Evolutionary conservation across 768 basidiomycete genomes (phyloP).

Genomic region (Tylopilus vinaceipallidus): DNA sequence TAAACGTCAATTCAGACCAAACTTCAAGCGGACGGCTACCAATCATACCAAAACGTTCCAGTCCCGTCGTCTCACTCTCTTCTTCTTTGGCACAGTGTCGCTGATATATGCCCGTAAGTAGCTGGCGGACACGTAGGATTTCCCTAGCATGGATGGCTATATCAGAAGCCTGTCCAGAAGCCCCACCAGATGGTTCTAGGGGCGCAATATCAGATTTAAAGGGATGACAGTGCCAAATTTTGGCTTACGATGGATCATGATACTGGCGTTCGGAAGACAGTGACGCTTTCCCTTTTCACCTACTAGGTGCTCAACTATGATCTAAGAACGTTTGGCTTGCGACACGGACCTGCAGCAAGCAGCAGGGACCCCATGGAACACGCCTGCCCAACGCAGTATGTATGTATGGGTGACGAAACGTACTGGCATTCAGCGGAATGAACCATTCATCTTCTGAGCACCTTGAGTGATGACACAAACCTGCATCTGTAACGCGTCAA

Average conservation of each 20-base stretch:
- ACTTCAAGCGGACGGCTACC: conserved; percentile 21
- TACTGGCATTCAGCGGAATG: conserved; percentile 51
- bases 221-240: not conserved
- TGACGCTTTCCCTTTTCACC: conserved; percentile 89
- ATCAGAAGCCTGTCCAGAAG: conserved; percentile 92
- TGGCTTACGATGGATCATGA: conserved; percentile 95
- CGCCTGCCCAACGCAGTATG: conserved; percentile 93
- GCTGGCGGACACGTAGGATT: conserved; percentile 83
- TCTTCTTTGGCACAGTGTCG: conserved; percentile 71
- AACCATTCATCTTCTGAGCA: conserved; percentile 18
- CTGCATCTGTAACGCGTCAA: conserved; percentile 59
- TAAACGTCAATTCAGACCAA: conserved; percentile 18
- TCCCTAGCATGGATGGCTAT: conserved; percentile 98
- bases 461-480: conserved; percentile 35
- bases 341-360: conserved; percentile 67
- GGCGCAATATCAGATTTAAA: conserved; percentile 9
- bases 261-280: conserved; percentile 88
- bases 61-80: conserved; percentile 61
- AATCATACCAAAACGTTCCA: conserved; percentile 74
- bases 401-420: conserved; percentile 92
- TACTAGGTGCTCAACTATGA: conserved; percentile 21
- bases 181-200: conserved; percentile 93
- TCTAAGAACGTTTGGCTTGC: conserved; percentile 5
- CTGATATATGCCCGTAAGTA: conserved; percentile 87
- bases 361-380: conserved; percentile 96